Percentiles rank a stretch among this genome's conserved stretches.
phyloP scores from a whole-genome alignment of 129 eudicot genomes.

The Saussurea involucrata region DNA sequence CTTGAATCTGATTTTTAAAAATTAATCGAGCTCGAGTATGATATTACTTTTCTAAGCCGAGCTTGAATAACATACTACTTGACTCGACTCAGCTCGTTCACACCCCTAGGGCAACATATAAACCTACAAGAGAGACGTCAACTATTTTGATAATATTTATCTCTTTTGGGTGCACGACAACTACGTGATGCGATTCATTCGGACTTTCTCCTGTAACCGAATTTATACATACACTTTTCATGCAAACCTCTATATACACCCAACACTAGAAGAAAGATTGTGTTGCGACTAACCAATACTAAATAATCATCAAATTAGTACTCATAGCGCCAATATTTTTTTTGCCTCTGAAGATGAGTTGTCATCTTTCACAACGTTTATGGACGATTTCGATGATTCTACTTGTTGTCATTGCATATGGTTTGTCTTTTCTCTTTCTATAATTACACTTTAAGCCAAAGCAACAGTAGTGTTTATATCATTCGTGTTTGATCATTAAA shows the following conservation, averaged over 20 bases:
- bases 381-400: not conserved
- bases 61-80: no score
- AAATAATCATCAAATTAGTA: not conserved
- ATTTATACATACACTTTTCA: not conserved
- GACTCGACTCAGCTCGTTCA: no score
- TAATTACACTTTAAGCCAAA: no score
- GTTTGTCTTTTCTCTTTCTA: not conserved
- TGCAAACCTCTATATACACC: not conserved
- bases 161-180: conserved; percentile 11
- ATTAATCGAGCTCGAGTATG: no score
- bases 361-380: not conserved
- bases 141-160: no score
- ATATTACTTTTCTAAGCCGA: no score
- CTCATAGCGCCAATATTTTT: not conserved
- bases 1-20: no score
- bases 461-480: no score
- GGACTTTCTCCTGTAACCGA: not conserved
- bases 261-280: not conserved
- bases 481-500: not conserved
- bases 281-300: not conserved
- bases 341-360: not conserved
- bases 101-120: no score
- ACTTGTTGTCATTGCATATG: not conserved
- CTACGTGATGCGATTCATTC: conserved; percentile 1
- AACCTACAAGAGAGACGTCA: no score